phyloP scores from a whole-genome alignment of 2,329 filamentous ascomycete genomes.

The Sporothrix curviconia region DNA sequence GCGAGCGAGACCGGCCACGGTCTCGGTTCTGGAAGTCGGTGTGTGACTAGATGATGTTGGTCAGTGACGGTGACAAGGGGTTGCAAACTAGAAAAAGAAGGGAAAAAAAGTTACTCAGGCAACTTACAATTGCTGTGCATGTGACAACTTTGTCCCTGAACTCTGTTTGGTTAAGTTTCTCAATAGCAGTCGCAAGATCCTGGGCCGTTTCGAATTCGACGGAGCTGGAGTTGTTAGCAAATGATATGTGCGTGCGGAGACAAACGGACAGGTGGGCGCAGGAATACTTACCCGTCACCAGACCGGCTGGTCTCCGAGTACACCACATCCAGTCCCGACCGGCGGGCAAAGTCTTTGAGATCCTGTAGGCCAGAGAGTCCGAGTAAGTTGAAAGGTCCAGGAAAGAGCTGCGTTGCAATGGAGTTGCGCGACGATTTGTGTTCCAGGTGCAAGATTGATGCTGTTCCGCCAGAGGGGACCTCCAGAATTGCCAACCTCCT shows the following conservation, averaged over 20 bases:
- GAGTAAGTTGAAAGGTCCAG: constrained; percentile 67
- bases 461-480: no score
- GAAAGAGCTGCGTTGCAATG: constrained; percentile 24
- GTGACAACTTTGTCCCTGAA: constrained; percentile 86
- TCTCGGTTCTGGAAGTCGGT: constrained; percentile 67
- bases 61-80: constrained; percentile 17
- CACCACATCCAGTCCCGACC: constrained; percentile 93
- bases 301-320: constrained; percentile 95
- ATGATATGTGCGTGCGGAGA: not conserved
- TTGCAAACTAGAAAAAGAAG: no score
- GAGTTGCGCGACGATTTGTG: no score
- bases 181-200: constrained; percentile 83
- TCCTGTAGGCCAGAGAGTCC: constrained; percentile 79
- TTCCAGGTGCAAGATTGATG: no score
- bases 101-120: no score
- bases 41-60: constrained; percentile 54
- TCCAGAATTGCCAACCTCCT: not conserved
- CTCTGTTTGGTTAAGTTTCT: constrained; percentile 87
- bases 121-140: constrained; percentile 78
- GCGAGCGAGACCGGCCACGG: constrained; percentile 75
- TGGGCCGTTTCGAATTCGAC: constrained; percentile 94
- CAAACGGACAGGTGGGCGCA: not conserved
- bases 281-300: constrained; percentile 73
- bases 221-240: constrained; percentile 54
- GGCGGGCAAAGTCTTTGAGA: constrained; percentile 97